Evolutionary conservation across 768 basidiomycete species (phyloP).

Genomic region (Boletus subparvulus): DNA sequence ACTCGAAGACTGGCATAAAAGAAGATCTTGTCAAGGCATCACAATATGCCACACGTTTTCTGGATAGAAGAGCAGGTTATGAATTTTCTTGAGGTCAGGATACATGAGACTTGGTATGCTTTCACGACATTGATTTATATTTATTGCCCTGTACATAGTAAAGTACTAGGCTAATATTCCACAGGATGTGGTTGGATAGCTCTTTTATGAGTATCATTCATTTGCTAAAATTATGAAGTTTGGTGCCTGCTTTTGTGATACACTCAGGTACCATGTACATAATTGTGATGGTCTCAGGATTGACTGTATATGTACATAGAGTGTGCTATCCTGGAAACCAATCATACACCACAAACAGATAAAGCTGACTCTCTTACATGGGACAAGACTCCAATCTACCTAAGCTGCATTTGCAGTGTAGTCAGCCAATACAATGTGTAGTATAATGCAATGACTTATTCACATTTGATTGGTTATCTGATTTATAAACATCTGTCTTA

Average conservation of each 20-base stretch:
- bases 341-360: too few species aligned
- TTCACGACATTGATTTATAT: background rate
- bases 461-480: background rate
- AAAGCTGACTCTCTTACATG: too few species aligned
- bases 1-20: too few species aligned
- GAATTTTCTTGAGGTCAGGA: background rate
- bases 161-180: too few species aligned
- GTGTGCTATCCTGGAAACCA: too few species aligned
- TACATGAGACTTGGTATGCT: background rate
- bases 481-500: background rate
- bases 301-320: background rate
- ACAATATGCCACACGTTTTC: conserved; percentile 11
- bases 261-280: background rate
- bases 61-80: background rate
- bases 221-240: background rate
- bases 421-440: too few species aligned
- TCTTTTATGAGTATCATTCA: too few species aligned
- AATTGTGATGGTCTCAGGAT: background rate
- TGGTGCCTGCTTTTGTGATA: background rate
- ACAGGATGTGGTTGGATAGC: background rate
- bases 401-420: too few species aligned
- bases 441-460: background rate
- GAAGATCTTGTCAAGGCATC: background rate
- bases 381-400: too few species aligned
- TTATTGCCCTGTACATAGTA: too few species aligned